A percentile compares a stretch with the other conserved stretches of the same genome.
phyloP scores from a whole-genome alignment of 306 rosid species.

The Styphnolobium japonicum region DNA sequence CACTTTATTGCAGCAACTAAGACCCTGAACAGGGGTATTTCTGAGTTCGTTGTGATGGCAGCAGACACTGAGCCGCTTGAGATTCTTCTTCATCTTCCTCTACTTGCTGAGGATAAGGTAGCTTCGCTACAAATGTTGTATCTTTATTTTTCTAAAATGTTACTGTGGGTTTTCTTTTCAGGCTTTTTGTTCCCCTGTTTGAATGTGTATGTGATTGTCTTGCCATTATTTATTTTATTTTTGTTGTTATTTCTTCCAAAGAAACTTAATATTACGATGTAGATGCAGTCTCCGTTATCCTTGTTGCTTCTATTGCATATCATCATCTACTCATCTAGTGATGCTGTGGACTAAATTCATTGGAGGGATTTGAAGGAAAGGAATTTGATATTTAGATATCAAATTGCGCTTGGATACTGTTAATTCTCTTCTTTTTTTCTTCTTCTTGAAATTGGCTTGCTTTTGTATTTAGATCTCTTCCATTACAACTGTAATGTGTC shows the following conservation, averaged over 20 bases:
- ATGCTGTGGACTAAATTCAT: not conserved
- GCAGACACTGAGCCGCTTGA: slow-evolving; percentile 90
- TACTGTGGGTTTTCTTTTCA: too few species aligned
- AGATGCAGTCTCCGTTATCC: not conserved
- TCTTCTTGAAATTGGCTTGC: not conserved
- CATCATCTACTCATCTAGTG: not conserved
- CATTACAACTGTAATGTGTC: not conserved
- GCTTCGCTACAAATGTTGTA: not conserved
- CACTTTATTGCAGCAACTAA: slow-evolving; percentile 64
- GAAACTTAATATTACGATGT: not conserved
- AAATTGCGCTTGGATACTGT: not conserved
- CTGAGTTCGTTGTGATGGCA: slow-evolving; percentile 89
- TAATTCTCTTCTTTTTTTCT: too few species aligned
- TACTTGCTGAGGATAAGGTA: slow-evolving; percentile 91
- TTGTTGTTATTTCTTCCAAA: not conserved
- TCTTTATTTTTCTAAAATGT: not conserved
- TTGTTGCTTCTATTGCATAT: not conserved
- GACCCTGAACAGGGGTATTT: slow-evolving; percentile 82
- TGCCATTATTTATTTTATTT: too few species aligned
- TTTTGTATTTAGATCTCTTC: not conserved
- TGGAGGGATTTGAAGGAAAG: not conserved
- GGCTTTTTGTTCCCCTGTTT: too few species aligned
- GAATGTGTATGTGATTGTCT: too few species aligned
- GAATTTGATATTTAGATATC: not conserved
- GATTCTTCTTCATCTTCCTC: slow-evolving; percentile 89